These are phyloP conservation scores for Verbena officinalis DNA, from an alignment of 257 asterid species.

Conservation along the genomic window DNA sequence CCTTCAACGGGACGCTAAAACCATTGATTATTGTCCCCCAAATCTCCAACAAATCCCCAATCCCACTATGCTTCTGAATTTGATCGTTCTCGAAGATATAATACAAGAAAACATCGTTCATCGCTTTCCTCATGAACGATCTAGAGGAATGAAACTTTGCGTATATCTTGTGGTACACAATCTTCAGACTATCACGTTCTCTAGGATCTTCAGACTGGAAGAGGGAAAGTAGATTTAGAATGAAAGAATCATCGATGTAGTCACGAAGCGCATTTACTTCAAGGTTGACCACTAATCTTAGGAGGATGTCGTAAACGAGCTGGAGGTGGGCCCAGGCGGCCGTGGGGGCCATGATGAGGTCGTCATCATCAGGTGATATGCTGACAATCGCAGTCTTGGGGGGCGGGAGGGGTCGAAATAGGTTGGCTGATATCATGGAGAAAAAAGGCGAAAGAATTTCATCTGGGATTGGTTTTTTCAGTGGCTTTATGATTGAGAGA, in stretches of 20 bases:
- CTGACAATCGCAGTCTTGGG: slow-evolving; percentile 39
- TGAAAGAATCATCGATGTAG: slow-evolving; percentile 49
- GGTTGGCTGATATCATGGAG: slow-evolving; percentile 58
- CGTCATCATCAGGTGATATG: slow-evolving; percentile 67
- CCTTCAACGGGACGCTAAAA: slow-evolving; percentile 72
- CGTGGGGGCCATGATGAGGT: slow-evolving; percentile 44
- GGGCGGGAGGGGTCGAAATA: slow-evolving; percentile 70
- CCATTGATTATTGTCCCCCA: slow-evolving; percentile 83
- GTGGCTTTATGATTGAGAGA: slow-evolving; percentile 45
- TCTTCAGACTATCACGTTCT: slow-evolving; percentile 72
- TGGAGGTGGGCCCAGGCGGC: slow-evolving; percentile 77
- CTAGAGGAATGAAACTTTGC: slow-evolving; percentile 55
- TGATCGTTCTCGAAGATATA: slow-evolving; percentile 58
- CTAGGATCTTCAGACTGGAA: slow-evolving; percentile 80
- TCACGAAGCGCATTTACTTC: slow-evolving; percentile 41
- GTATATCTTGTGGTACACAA: slow-evolving; percentile 62
- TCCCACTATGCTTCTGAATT: slow-evolving; percentile 48
- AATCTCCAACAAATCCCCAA: slow-evolving; percentile 80
- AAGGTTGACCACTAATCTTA: slow-evolving; percentile 37
- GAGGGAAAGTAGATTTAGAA: slow-evolving; percentile 54
- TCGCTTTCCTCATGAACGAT: slow-evolving; percentile 75
- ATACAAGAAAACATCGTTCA: slow-evolving; percentile 69
- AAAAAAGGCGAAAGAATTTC: slow-evolving; percentile 55
- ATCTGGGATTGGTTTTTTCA: slow-evolving; percentile 30
- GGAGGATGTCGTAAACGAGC: slow-evolving; percentile 69